These are phyloP conservation scores for Amanita subjunquillea DNA, from an alignment of 768 basidiomycete species.

Conservation along the genomic window DNA sequence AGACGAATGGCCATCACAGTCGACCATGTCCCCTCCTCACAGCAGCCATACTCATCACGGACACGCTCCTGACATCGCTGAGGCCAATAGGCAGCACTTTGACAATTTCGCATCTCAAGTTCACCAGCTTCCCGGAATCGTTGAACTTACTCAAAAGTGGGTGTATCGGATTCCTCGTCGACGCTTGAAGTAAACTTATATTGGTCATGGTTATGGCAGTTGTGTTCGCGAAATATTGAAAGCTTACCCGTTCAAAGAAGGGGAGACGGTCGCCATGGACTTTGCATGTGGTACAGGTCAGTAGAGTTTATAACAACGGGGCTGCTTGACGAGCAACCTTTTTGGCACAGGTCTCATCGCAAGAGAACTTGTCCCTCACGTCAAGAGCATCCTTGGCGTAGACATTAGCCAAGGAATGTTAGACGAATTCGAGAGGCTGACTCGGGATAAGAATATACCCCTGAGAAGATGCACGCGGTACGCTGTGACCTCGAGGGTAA, in stretches of 20 bases:
- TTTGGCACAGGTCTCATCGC: conserved; percentile 45
- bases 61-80: neutral
- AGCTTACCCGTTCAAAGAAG: conserved; percentile 40
- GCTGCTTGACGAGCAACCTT: neutral
- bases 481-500: conserved; percentile 37
- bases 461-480: conserved; percentile 60
- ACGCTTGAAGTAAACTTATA: neutral
- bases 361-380: conserved; percentile 45
- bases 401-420: conserved; percentile 70
- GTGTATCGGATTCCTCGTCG: neutral
- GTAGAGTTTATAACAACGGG: neutral
- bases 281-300: conserved; percentile 67
- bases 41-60: neutral
- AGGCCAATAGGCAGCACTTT: neutral
- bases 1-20: neutral
- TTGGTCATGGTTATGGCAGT: conserved; percentile 9
- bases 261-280: conserved; percentile 52
- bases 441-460: conserved; percentile 49
- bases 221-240: conserved; percentile 24
- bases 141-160: neutral
- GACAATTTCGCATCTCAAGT: neutral
- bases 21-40: neutral
- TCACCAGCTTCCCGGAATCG: neutral
- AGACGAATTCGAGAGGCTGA: conserved; percentile 49
- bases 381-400: conserved; percentile 57